These are phyloP conservation scores for Physaria fendleri DNA, from an alignment of 345 rosid genomes.

Conservation along the genomic window DNA sequence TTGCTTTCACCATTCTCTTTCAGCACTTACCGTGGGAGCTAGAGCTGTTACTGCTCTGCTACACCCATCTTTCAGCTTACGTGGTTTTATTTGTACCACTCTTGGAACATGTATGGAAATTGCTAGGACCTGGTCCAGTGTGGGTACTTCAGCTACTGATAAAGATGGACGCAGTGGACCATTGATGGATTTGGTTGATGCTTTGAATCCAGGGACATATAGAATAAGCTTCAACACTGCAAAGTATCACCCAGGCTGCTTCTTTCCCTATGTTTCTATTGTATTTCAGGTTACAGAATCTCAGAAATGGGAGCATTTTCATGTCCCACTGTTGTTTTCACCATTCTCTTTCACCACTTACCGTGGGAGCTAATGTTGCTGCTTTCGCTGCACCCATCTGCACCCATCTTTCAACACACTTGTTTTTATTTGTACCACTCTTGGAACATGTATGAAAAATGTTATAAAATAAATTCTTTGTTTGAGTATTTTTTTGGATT, in stretches of 20 bases:
- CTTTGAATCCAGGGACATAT: constrained; percentile 66
- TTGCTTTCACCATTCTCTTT: constrained; percentile 85
- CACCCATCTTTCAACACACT: neutral
- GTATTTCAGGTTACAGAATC: constrained; percentile 64
- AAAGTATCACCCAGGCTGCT: constrained; percentile 59
- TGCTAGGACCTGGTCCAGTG: constrained; percentile 42
- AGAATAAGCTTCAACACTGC: too few relatives aligned
- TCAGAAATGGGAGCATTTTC: constrained; percentile 77
- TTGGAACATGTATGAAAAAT: neutral
- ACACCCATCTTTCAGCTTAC: neutral
- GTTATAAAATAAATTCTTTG: neutral
- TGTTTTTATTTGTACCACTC: neutral
- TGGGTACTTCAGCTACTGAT: constrained; percentile 67
- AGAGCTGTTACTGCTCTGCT: neutral
- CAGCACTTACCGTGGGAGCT: constrained; percentile 86
- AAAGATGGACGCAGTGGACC: constrained; percentile 81
- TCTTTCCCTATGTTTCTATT: constrained; percentile 78
- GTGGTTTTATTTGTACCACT: neutral
- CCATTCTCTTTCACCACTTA: constrained; percentile 85
- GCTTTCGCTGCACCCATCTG: too few relatives aligned
- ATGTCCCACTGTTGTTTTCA: constrained; percentile 77
- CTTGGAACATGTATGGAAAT: neutral
- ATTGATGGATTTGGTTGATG: constrained; percentile 60
- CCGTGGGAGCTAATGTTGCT: constrained; percentile 61
- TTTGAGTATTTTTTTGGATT: too few relatives aligned